Evolutionary conservation across 495 filamentous ascomycete species (phyloP).

Genomic region (Annulohypoxylon moriforme): DNA sequence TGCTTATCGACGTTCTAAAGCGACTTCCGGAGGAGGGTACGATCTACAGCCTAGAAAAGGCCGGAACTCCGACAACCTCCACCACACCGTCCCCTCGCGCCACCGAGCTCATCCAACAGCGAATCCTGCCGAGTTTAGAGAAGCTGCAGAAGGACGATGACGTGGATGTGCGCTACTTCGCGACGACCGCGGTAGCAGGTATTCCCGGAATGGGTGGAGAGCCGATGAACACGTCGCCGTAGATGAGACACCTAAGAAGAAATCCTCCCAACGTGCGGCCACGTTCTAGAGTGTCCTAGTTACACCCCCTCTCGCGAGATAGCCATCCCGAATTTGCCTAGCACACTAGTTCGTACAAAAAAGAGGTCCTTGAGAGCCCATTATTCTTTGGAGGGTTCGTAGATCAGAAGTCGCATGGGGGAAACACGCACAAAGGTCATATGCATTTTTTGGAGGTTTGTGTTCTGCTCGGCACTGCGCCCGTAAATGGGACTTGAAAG

Average conservation of each 20-base stretch:
- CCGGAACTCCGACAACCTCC: conserved; percentile 65
- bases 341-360: conserved; percentile 22
- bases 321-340: conserved; percentile 28
- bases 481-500: conserved; percentile 21
- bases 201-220: conserved; percentile 60
- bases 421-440: conserved; percentile 32
- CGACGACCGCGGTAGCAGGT: conserved; percentile 64
- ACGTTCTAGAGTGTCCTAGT: conserved; percentile 42
- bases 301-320: conserved; percentile 41
- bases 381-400: conserved; percentile 25
- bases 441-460: conserved; percentile 43
- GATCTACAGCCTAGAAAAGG: conserved; percentile 83
- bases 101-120: conserved; percentile 85
- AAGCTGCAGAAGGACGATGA: conserved; percentile 96
- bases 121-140: conserved; percentile 88
- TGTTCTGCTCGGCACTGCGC: conserved; percentile 28
- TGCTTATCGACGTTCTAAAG: conserved; percentile 88
- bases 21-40: conserved; percentile 90
- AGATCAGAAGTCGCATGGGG: conserved; percentile 31
- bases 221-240: conserved; percentile 70
- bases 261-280: conserved; percentile 37
- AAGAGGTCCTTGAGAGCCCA: conserved; percentile 15
- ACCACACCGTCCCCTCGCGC: conserved; percentile 73
- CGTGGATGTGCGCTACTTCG: conserved; percentile 97
- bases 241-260: conserved; percentile 53